Conservation (phyloP, 495 filamentous ascomycete species). For the Acidomyces sp. region DNA sequence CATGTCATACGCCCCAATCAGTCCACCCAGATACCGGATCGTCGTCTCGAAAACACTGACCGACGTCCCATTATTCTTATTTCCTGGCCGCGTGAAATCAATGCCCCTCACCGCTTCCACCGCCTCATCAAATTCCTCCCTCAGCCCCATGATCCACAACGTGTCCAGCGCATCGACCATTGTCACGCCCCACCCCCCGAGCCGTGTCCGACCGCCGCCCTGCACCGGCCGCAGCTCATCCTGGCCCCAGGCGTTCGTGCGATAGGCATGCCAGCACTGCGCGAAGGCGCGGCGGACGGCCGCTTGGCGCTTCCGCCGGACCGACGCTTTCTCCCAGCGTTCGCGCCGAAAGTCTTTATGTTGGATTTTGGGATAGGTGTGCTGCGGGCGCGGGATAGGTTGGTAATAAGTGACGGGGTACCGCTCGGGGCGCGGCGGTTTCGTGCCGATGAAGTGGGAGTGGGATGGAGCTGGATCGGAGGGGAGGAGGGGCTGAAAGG, state of each 20-base stretch:
- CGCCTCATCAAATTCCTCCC: constrained; percentile 45
- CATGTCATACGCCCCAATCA: constrained; percentile 27
- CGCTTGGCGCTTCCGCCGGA: constrained; percentile 1
- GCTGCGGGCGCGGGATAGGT: neutral
- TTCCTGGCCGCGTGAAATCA: constrained; percentile 34
- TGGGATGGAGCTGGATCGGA: too few relatives aligned
- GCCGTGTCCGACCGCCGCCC: constrained; percentile 30
- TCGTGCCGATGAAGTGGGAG: too few relatives aligned
- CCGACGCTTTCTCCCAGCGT: neutral
- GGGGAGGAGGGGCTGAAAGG: too few relatives aligned
- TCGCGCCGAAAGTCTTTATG: neutral
- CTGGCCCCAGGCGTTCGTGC: constrained; percentile 24
- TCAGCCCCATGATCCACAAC: constrained; percentile 48
- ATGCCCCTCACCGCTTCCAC: constrained; percentile 40
- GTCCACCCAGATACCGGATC: constrained; percentile 27
- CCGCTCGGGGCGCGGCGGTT: too few relatives aligned
- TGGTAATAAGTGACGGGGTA: neutral
- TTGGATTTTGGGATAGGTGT: neutral
- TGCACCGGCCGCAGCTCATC: constrained; percentile 25
- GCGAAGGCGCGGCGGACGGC: constrained; percentile 24
- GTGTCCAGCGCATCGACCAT: constrained; percentile 50
- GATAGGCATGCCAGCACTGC: constrained; percentile 24
- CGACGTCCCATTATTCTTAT: neutral
- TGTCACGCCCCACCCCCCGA: constrained; percentile 50
- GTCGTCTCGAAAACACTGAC: constrained; percentile 30